Base-by-base conservation (phyloP, 768 basidiomycete species). In the Tulasnella sp. region DNA sequence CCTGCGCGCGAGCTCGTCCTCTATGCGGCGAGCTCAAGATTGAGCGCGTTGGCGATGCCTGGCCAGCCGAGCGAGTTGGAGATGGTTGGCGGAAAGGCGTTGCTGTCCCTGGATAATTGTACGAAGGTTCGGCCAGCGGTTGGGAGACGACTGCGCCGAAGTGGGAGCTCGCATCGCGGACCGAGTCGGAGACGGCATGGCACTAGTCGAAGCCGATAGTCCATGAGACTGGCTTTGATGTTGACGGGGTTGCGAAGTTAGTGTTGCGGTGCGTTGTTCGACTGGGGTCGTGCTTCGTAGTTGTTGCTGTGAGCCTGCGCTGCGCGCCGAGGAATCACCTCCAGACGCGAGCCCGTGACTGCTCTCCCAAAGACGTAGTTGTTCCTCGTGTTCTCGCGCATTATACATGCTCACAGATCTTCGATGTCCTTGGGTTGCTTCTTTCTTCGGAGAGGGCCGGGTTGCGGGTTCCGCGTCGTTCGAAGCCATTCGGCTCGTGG, bases 331-430 rank as follows among this genome's bases (percentile, higher is more conserved):
- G n/a, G n/a, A n/a, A n/a, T n/a, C n/a, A n/a, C n/a, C n/a, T n/a
- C 6, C 31, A 68, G 73, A 19, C 38, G 39, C 39, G 18, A 14
- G 12, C 21, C 76, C 56, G 36, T 77, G 46, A 38, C 31, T 77
- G 16, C 39, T 34, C 38, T 77, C 76, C 46, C 76, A 56, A 21
- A 52, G 58, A 18, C 62, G 52, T 36, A 77, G 27, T 36, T 77
- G 76, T 18, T 77, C 76, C 14, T 77, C 76, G 39, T 77, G 76
- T 31, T 77, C 21, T n/a, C 58, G 18, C 1, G 71, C 27, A 56
- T 62, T 77, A 16, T 77, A 31, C 76, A 77, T 62, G 62, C 76
- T 77, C 18, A 77, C 56, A 1, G 76, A 77, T 42, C 58, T 77
- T 34, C 76, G 48, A 40, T 24, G 76, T 9, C 38, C 56, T 62